Base-by-base conservation (phyloP, 768 basidiomycete genomes). In the Termitomyces sp. region DNA sequence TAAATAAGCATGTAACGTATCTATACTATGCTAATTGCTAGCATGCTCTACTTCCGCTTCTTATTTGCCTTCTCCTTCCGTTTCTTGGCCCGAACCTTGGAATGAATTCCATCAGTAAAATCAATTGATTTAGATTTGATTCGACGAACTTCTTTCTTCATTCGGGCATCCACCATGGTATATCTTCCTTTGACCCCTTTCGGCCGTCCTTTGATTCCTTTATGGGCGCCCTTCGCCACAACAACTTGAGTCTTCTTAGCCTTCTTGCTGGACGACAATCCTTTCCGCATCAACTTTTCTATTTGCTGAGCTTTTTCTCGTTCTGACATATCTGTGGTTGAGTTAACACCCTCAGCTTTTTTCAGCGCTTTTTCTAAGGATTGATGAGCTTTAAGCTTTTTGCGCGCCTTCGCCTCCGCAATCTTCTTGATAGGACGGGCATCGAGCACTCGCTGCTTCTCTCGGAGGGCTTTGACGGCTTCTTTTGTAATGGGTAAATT, bases 391-490 rank as follows among this genome's bases (percentile, higher is more conserved):
- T 87, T 92, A 66, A 91, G 74, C 74, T 98, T 98, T 74, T 99
- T 99, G 58, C 97, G 82, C 28, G 93, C 94, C 70, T 98, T 98
- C 14, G 97, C 97, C 72, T 98, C 97, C 9, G 96, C 97, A 7
- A 98, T 83, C 77, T 99, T 99, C 76, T 97, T 98, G 74, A 99
- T 98, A 17, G 97, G 97, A 24, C 97, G 84, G 1, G 96, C 93
- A 67, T 99, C 94, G 47, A 99, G 76, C 14, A 93, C 91, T 12
- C 96, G 88, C 71, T 95, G 90, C 70, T 90, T 93, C 21, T 89
- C 90, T 30, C 90, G 85, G 30, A 99, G 77, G 10, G 84, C 85
- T 47, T 80, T 79, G 54, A 98, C 77, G 10, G 97, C 97, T 68
- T 98, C 97, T 69, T 96, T 98, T 0, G 95, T 98, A 53, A 98